Base-by-base conservation (phyloP, 108 stramenopile species). In the Craspedostauros australis region DNA sequence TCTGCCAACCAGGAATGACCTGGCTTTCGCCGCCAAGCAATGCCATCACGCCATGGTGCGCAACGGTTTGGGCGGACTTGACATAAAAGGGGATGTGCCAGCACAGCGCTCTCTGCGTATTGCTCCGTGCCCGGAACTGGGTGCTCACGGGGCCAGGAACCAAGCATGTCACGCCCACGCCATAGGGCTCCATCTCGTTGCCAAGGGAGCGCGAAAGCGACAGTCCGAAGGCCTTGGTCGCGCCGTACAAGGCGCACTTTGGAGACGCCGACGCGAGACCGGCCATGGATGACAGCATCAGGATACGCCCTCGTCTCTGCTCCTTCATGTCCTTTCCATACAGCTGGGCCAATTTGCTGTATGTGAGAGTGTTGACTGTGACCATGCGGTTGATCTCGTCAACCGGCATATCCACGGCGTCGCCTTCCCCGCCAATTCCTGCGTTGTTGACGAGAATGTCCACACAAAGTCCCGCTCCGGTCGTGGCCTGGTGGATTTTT, bases 371-470 rank as follows among this genome's bases (percentile, higher is more conserved):
- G 54, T 92, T 92, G 5, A 88, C 59, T 45, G 72, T 62, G 12
- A 91, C 52, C 79, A 87, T 87, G 16, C 56, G 50, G 45, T 72
- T 46, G n/a, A 77, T 33, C 23, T 67, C 53, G 5, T 52, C 51
- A 8, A 52, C 27, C 12, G 63, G 50, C 25, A 64, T 66, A 24
- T 87, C 80, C 21, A 78, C 51, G 15, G 73, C 57, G 11, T 72
- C 53, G 4, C 89, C 89, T 52, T 75, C 69, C 7, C 60, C 57
- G 32, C 72, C 78, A 30, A 87, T 54, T 7, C 89, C 89, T 0
- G 89, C 89, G 62, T 91, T 91, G 54, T 87, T 91, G 57, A 87
- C 64, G 11, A 90, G 60, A 32, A 91, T 83, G 34, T 91, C 89
- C 22, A 91, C 79, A 2, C 58, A 29, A 18, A 91, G 53, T 2